Conservation (phyloP, 208 protist species). For the Sergeia podlipaevii region DNA sequence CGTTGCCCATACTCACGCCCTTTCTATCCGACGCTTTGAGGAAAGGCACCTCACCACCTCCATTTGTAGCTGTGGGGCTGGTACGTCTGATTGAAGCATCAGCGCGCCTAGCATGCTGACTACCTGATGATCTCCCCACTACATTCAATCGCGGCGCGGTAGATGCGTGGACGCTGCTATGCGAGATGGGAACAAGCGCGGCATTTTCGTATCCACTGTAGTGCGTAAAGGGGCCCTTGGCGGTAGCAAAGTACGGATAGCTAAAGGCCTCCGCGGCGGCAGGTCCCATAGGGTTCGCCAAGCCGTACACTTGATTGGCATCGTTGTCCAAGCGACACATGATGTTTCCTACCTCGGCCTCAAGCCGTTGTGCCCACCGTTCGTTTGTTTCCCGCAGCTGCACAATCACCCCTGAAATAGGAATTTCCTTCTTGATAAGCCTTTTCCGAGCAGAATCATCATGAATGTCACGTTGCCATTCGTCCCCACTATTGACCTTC, state of each 20-base stretch:
- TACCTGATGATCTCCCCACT: too few species aligned
- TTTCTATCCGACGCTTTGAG: too few species aligned
- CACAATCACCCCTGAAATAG: slow-evolving; percentile 37
- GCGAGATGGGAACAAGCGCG: background rate
- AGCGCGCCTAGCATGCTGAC: too few species aligned
- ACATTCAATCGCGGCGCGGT: too few species aligned
- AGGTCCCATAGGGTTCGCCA: too few species aligned
- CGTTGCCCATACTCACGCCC: too few species aligned
- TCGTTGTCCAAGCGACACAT: slow-evolving; percentile 60
- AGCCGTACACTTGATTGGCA: slow-evolving; percentile 14
- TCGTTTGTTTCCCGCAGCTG: slow-evolving; percentile 18
- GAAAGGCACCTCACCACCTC: too few species aligned
- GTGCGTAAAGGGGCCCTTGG: slow-evolving; percentile 17
- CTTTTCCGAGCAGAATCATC: slow-evolving; percentile 23
- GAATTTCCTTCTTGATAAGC: slow-evolving; percentile 26
- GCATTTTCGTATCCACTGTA: slow-evolving; percentile 20
- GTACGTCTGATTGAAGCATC: too few species aligned
- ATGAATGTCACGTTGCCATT: slow-evolving; percentile 1
- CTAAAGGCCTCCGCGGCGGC: too few species aligned
- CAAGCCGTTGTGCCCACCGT: slow-evolving; percentile 38
- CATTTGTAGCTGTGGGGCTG: too few species aligned
- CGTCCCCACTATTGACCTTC: background rate
- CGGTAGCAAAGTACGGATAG: background rate
- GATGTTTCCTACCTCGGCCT: slow-evolving; percentile 34
- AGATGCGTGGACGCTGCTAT: background rate